Conservation (phyloP, 2,329 filamentous ascomycete genomes). For the Colletotrichum theobromicola region DNA sequence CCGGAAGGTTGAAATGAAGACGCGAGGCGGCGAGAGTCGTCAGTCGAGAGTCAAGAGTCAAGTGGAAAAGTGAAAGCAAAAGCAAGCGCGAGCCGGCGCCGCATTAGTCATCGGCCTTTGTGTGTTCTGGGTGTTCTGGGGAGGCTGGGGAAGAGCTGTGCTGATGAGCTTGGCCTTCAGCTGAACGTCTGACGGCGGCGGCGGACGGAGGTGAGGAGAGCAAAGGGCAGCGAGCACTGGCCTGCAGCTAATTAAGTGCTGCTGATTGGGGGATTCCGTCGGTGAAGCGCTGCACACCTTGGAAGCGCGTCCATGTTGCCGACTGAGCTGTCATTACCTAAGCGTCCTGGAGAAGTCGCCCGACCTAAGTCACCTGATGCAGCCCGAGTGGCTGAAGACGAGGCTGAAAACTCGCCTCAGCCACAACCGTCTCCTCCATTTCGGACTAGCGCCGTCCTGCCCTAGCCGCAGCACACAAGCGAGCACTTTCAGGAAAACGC, state of each 20-base stretch:
- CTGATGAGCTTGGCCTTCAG: background rate
- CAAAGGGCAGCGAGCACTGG: background rate
- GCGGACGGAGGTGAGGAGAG: background rate
- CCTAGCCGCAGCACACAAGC: conserved; percentile 23
- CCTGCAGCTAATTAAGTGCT: background rate
- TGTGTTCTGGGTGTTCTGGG: no score
- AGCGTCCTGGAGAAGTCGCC: background rate
- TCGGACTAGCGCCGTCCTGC: conserved; percentile 9
- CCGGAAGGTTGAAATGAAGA: background rate
- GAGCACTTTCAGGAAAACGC: conserved; percentile 21
- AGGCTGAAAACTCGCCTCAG: conserved; percentile 6
- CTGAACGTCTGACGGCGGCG: background rate
- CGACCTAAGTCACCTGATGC: conserved; percentile 5
- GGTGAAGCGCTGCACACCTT: background rate
- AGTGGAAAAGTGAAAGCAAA: background rate
- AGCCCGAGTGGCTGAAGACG: background rate
- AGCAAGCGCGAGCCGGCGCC: background rate
- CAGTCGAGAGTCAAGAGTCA: background rate
- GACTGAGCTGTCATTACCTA: background rate
- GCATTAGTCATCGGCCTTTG: background rate
- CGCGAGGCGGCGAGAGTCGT: background rate
- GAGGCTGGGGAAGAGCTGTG: background rate
- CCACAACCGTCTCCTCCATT: background rate
- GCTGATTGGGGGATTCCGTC: background rate
- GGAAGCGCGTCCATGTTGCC: background rate